phyloP scores from a whole-genome alignment of 2,329 filamentous ascomycete species.

The Penicillium sp. region DNA sequence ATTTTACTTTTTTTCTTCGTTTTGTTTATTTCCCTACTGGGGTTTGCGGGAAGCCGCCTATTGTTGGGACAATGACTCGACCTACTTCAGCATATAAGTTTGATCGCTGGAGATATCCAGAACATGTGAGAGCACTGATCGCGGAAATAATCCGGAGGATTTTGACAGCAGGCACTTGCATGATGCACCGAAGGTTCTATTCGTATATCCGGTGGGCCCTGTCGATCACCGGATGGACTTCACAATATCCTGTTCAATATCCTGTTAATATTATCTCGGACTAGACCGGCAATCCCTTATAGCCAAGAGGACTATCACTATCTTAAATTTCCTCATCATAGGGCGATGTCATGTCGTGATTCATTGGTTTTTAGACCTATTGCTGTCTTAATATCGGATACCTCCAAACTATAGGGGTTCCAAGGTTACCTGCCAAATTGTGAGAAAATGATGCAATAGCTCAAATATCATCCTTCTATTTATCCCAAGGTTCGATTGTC shows the following conservation, averaged over 20 bases:
- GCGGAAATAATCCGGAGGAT: background rate
- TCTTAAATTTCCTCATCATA: background rate
- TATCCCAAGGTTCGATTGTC: too few species aligned
- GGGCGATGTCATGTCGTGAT: background rate
- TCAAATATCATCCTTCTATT: background rate
- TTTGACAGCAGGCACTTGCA: background rate
- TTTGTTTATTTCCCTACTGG: background rate
- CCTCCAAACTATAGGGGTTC: background rate
- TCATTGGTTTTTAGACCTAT: background rate
- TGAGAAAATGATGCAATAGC: background rate
- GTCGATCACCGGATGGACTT: constrained; percentile 1
- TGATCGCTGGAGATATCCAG: background rate
- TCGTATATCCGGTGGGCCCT: background rate
- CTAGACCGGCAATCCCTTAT: background rate
- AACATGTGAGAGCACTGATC: background rate
- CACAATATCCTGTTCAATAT: background rate
- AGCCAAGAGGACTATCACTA: constrained; percentile 1
- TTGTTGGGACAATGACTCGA: background rate
- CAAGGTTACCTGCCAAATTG: background rate
- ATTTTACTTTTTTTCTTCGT: background rate
- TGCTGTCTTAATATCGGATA: background rate
- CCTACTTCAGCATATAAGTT: background rate
- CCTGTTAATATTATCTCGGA: background rate
- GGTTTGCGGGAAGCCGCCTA: background rate
- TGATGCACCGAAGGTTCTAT: background rate